These are phyloP conservation scores for Geranium brycei DNA, from an alignment of 345 rosid species.

Conservation along the genomic window DNA sequence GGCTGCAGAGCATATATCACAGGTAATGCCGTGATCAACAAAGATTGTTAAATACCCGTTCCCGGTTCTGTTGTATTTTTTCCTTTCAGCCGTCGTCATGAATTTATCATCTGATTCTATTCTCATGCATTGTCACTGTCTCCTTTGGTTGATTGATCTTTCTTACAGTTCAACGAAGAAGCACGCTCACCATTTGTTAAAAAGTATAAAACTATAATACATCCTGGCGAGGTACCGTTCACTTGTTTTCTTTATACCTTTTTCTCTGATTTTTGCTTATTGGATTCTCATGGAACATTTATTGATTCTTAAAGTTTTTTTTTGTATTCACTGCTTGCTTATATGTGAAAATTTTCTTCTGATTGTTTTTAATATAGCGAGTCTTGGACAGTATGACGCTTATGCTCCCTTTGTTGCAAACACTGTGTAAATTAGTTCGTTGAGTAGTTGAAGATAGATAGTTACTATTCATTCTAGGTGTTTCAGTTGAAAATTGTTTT, in stretches of 20 bases:
- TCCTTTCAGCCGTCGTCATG: not conserved
- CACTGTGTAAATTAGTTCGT: too few relatives aligned
- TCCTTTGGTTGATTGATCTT: constrained; percentile 14
- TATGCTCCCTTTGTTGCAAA: too few relatives aligned
- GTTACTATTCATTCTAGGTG: not conserved
- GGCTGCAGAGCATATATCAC: constrained; percentile 80
- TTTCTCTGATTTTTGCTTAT: not conserved
- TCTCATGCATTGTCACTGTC: not conserved
- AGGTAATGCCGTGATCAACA: constrained; percentile 26
- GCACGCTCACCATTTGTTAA: constrained; percentile 56
- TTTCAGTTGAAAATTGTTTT: too few relatives aligned
- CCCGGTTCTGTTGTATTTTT: not conserved
- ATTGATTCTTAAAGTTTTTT: not conserved
- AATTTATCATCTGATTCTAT: not conserved
- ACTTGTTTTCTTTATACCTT: not conserved
- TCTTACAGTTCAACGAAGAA: constrained; percentile 48
- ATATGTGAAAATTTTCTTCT: not conserved
- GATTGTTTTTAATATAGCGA: not conserved
- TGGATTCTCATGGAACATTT: too few relatives aligned
- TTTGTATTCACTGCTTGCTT: not conserved
- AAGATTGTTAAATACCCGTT: not conserved
- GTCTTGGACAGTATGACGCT: too few relatives aligned
- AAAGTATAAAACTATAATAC: constrained; percentile 50
- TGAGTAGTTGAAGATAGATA: not conserved
- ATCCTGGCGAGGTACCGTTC: constrained; percentile 53